Evolutionary conservation across 495 filamentous ascomycete genomes (phyloP), one percentile per base, ranked within the genome.

Genomic region (Aspergillus steynii): DNA sequence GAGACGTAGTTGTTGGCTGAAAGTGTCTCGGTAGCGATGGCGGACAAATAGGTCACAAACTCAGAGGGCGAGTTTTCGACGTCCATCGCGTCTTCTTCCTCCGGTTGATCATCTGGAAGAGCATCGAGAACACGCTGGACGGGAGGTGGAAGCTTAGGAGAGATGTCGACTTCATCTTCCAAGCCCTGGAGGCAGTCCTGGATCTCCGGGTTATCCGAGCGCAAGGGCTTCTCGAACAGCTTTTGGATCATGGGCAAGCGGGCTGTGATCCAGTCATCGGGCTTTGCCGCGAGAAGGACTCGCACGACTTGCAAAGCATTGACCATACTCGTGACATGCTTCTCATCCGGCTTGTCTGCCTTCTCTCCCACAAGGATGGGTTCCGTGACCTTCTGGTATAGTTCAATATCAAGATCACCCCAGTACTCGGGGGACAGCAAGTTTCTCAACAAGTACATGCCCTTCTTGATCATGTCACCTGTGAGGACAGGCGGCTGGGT

Each of bases 231-330:
- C 64, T 97, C 93, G 12, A 97, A 79, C 20, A 98, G 84, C 66
- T 90, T 96, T 71, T 97, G 93, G 28, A 99, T 83, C 15, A 85
- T 77, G 1, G 85, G 64, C 60, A 96, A 82, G 56, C 90, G 89
- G 64, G 86, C 82, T 26, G 91, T 70, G 14, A 98, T 86, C 94
- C 95, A 99, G 4, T 96, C 91, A 71, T 97, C 87, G 0, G 88
- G 77, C 73, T 95, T 96, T 53, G 88, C 85, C 55, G 91, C 89
- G 25, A 98, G 79, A 45, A 99, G 87, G 50, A 97, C 88, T 50
- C 91, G 87, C 49, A 99, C 74, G 25, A 97, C 88, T 67, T 97
- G 92, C 9, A 99, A 78, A 8, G 93, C 90, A 71, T 98, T 98
- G 76, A 99, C 83, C 73, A 93, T 90, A 53, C 86, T 85, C 0